Conservation (phyloP, 2,329 filamentous ascomycete genomes). For the Pseudocercospora pini-densiflorae region DNA sequence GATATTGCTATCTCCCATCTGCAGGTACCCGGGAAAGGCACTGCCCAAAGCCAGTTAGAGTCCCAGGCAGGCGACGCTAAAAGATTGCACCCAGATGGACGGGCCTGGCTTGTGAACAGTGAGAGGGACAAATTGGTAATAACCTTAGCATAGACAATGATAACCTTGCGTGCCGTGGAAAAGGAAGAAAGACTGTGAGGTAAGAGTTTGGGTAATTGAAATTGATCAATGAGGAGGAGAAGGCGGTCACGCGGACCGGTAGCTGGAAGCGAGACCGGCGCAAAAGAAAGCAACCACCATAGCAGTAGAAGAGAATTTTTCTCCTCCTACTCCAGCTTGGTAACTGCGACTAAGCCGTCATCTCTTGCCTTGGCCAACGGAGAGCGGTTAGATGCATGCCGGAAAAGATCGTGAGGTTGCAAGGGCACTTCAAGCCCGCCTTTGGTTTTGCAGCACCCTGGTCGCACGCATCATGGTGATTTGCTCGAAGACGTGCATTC, state of each 20-base stretch:
- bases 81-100: conserved; percentile 33
- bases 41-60: conserved; percentile 37
- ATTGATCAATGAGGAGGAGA: conserved; percentile 28
- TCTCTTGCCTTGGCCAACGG: background rate
- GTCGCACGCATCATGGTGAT: background rate
- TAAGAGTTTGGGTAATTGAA: conserved; percentile 38
- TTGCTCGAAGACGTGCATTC: conserved; percentile 8
- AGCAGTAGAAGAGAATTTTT: conserved; percentile 10
- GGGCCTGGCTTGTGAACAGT: conserved; percentile 26
- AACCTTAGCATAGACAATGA: conserved; percentile 40
- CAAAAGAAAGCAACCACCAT: conserved; percentile 15
- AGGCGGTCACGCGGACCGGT: conserved; percentile 23
- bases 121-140: conserved; percentile 36
- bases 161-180: conserved; percentile 42
- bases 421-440: background rate
- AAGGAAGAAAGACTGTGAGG: conserved; percentile 32
- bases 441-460: background rate
- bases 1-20: conserved; percentile 54
- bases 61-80: conserved; percentile 37
- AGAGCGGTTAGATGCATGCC: conserved; percentile 1
- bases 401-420: background rate
- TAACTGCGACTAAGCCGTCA: conserved; percentile 13
- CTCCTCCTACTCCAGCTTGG: conserved; percentile 2
- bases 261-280: conserved; percentile 14
- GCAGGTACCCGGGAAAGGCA: conserved; percentile 48